Evolutionary conservation across 257 asterid species (phyloP).

Genomic region (Solanum chmielewskii): DNA sequence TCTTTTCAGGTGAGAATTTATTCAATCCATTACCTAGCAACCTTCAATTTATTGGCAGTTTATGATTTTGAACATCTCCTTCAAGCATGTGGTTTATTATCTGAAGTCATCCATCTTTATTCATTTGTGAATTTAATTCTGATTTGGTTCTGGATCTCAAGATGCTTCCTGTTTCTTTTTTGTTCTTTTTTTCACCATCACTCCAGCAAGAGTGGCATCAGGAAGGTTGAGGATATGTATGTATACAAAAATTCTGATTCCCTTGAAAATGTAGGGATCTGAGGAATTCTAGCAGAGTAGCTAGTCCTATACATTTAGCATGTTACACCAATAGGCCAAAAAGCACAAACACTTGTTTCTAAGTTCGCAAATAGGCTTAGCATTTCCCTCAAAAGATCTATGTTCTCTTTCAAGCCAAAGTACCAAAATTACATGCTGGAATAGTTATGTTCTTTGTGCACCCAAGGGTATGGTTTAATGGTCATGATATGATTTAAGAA

Average conservation of each 20-base stretch:
- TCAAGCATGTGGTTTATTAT: background rate
- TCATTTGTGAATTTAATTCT: background rate
- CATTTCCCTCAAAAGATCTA: background rate
- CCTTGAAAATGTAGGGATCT: background rate
- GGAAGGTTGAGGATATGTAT: background rate
- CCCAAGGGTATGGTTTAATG: background rate
- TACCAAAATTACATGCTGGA: background rate
- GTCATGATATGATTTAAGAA: background rate
- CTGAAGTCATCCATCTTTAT: background rate
- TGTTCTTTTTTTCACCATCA: background rate
- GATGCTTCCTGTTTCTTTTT: background rate
- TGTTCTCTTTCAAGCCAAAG: background rate
- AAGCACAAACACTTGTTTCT: background rate
- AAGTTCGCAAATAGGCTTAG: background rate
- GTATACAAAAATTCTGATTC: background rate
- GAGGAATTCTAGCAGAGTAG: background rate
- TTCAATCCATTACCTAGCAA: background rate
- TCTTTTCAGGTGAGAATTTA: background rate
- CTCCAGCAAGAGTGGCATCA: background rate
- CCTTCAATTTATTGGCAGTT: background rate
- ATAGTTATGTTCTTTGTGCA: background rate
- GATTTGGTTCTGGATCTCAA: background rate
- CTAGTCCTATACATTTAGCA: background rate
- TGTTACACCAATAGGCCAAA: background rate
- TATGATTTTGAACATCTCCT: background rate